A percentile compares a stretch with the other conserved stretches of the same genome.
Evolutionary conservation across 2,329 filamentous ascomycete species (phyloP).

Genomic region (Aspergillaceae sp.): DNA sequence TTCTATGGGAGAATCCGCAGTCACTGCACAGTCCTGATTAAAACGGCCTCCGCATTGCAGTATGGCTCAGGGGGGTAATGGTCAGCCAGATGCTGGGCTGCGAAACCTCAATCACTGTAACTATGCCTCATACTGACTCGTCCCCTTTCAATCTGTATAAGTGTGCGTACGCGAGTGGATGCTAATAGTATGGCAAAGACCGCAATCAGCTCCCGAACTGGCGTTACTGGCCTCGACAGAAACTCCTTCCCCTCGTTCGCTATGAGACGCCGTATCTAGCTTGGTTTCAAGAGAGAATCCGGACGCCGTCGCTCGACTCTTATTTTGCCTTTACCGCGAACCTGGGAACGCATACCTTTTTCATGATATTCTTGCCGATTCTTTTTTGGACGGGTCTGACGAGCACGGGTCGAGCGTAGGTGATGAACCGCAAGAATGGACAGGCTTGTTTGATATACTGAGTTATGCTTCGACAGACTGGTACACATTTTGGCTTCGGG

Average conservation of each 20-base stretch:
- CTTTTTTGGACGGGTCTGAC: slow-evolving; percentile 94
- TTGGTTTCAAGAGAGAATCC: slow-evolving; percentile 68
- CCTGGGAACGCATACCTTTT: slow-evolving; percentile 94
- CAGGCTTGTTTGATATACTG: slow-evolving; percentile 5
- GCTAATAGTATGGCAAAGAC: slow-evolving; percentile 45
- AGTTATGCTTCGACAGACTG: slow-evolving; percentile 26
- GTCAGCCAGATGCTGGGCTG: slow-evolving; percentile 56
- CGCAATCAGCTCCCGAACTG: slow-evolving; percentile 74
- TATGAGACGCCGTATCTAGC: slow-evolving; percentile 95
- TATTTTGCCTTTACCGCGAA: slow-evolving; percentile 98
- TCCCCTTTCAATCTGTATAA: slow-evolving; percentile 7
- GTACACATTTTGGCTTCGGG: slow-evolving; percentile 68
- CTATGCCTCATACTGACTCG: background rate
- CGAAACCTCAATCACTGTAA: slow-evolving; percentile 69
- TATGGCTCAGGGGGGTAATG: slow-evolving; percentile 32
- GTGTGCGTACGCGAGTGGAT: background rate
- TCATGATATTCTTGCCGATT: slow-evolving; percentile 90
- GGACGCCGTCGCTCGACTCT: slow-evolving; percentile 77
- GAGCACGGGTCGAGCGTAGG: slow-evolving; percentile 76
- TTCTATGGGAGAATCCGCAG: slow-evolving; percentile 16
- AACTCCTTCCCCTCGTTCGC: slow-evolving; percentile 74
- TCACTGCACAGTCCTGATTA: slow-evolving; percentile 10
- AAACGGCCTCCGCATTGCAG: slow-evolving; percentile 14
- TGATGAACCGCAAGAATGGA: slow-evolving; percentile 12
- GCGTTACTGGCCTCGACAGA: slow-evolving; percentile 78